phyloP scores from a whole-genome alignment of 1,284 basidiomycete genomes.

The Ganoderma sp. region DNA sequence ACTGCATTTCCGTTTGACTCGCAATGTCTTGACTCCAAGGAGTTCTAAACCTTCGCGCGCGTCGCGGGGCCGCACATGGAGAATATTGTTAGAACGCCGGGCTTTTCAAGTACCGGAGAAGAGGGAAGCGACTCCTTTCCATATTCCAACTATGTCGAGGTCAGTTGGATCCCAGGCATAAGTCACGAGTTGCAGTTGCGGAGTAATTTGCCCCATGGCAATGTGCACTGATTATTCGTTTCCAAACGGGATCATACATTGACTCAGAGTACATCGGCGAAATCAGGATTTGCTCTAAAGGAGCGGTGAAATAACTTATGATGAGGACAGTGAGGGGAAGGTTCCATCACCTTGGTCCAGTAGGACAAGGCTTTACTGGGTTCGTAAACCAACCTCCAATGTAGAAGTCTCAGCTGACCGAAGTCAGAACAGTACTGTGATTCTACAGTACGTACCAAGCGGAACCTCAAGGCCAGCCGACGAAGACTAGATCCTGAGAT shows the following conservation, averaged over 20 bases:
- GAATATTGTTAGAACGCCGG: neutral
- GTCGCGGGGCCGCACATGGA: neutral
- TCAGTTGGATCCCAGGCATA: too few species aligned
- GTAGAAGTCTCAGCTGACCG: neutral
- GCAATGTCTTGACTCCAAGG: neutral
- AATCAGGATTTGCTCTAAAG: too few species aligned
- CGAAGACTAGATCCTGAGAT: neutral
- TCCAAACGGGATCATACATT: too few species aligned
- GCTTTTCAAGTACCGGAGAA: too few species aligned
- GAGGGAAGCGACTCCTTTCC: too few species aligned
- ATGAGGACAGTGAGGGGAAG: neutral
- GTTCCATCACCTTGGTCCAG: neutral
- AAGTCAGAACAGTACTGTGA: neutral
- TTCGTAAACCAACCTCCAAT: neutral
- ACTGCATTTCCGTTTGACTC: neutral
- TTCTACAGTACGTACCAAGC: neutral
- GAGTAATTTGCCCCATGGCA: too few species aligned
- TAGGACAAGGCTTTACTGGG: neutral
- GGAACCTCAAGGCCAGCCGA: neutral
- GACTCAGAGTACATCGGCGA: too few species aligned
- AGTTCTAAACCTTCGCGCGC: neutral
- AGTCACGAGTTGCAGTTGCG: too few species aligned
- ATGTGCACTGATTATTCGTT: too few species aligned
- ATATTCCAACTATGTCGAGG: too few species aligned
- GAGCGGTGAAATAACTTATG: neutral